These are phyloP conservation scores for Vigna reflexopilosa DNA, from an alignment of 306 rosid species.

Conservation along the genomic window DNA sequence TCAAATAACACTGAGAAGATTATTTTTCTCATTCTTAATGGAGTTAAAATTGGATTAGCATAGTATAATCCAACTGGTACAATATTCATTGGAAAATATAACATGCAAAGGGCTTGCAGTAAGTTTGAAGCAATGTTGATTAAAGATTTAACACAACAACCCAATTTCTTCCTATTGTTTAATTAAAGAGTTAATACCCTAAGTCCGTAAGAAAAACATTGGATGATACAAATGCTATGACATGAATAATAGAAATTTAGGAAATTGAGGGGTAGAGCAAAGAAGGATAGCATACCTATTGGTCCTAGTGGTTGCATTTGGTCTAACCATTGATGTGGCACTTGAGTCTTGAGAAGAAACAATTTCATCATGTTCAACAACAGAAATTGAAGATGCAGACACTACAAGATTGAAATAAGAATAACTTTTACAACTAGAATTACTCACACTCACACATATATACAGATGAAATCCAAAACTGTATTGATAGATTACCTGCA, in stretches of 20 bases:
- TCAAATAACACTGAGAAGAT: slow-evolving; percentile 13
- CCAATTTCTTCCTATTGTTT: slow-evolving; percentile 11
- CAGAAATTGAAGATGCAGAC: slow-evolving; percentile 66
- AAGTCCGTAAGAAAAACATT: slow-evolving; percentile 8
- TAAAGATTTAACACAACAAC: slow-evolving; percentile 5
- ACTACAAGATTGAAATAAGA: slow-evolving; percentile 46
- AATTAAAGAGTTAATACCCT: slow-evolving; percentile 6
- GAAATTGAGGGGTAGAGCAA: not conserved
- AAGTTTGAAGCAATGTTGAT: slow-evolving; percentile 12
- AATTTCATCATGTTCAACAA: slow-evolving; percentile 70
- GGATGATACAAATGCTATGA: slow-evolving; percentile 10
- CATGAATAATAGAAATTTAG: not conserved
- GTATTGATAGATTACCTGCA: slow-evolving; percentile 59
- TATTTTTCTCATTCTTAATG: slow-evolving; percentile 3
- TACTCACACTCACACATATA: slow-evolving; percentile 2
- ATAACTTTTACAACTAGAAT: slow-evolving; percentile 17
- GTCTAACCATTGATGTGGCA: slow-evolving; percentile 60
- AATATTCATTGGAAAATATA: slow-evolving; percentile 17
- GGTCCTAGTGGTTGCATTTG: slow-evolving; percentile 58
- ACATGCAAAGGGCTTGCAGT: not conserved
- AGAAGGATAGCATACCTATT: slow-evolving; percentile 63
- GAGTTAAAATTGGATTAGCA: slow-evolving; percentile 31
- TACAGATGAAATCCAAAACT: slow-evolving; percentile 27
- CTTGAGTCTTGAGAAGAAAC: slow-evolving; percentile 71
- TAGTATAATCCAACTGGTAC: not conserved